phyloP scores from a whole-genome alignment of 441 rosid species.

The Erodium texanum region DNA sequence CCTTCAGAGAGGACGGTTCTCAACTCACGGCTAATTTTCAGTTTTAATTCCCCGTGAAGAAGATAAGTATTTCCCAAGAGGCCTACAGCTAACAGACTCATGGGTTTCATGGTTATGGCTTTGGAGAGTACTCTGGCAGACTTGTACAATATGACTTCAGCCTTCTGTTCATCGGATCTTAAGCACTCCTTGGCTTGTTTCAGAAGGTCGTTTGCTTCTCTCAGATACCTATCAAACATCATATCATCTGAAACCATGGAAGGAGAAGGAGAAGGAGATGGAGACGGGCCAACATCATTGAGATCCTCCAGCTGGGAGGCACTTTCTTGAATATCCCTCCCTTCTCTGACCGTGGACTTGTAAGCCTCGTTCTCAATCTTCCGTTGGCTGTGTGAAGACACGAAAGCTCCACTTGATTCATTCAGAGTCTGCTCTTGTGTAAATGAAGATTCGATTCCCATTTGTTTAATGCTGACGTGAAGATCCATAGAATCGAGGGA shows the following conservation, averaged over 20 bases:
- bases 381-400: slow-evolving; percentile 16
- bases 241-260: slow-evolving; percentile 39
- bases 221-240: slow-evolving; percentile 41
- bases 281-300: slow-evolving; percentile 23
- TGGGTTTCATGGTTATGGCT: slow-evolving; percentile 50
- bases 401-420: slow-evolving; percentile 27
- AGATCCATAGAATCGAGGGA: slow-evolving; percentile 31
- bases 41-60: slow-evolving; percentile 62
- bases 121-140: slow-evolving; percentile 35
- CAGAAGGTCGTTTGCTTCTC: slow-evolving; percentile 44
- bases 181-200: slow-evolving; percentile 43
- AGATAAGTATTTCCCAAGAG: slow-evolving; percentile 66
- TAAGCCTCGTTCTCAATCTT: slow-evolving; percentile 26
- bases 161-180: slow-evolving; percentile 32
- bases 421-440: slow-evolving; percentile 25
- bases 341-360: slow-evolving; percentile 24
- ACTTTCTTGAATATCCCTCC: slow-evolving; percentile 14
- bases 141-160: slow-evolving; percentile 34
- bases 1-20: slow-evolving; percentile 40
- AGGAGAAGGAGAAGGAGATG: no score
- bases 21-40: slow-evolving; percentile 49
- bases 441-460: slow-evolving; percentile 37
- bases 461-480: slow-evolving; percentile 25
- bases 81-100: slow-evolving; percentile 62
- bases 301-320: slow-evolving; percentile 20